Evolutionary conservation across 257 asterid species (phyloP), one percentile per base, ranked within the genome.

Genomic region (Phtheirospermum japonicum): DNA sequence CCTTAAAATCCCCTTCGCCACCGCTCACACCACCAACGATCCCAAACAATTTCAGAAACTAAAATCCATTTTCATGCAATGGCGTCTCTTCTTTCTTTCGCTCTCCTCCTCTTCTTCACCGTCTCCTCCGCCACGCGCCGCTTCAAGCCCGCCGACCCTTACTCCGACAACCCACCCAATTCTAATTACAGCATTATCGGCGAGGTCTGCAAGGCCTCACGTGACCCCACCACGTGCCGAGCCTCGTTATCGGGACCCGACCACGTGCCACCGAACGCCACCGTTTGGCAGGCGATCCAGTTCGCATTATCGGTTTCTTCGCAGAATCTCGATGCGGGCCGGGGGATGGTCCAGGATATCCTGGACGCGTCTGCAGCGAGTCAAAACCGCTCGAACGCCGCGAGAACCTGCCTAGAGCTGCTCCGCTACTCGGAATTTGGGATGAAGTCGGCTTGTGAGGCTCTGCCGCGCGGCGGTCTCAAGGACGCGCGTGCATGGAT

Each of bases 401-500:
- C 82, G 4, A 69, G 56, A 0, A 66, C 34, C 32, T 79, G 94
- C 73, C 62, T 81, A 6, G 86, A 80, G 68, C 50, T 75, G 26
- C 75, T 83, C 3, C 65, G 71, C 10, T 81, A 76, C 30, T 67
- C 86, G 4, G 80, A 63, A 2, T 60, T 73, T 40, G 66, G 94
- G 26, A 36, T 73, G 31, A 61, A 54, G 4, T 54, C 65, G 31
- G 51, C 69, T 13, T 69, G 31, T 20, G 71, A 51, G 4, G 81
- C 82, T 1, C 34, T 83, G 54, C 63, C 73, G 0, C 56, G 71
- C 4, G 82, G 72, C 43, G 59, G 32, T 46, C 43, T 40, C 14
- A 86, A 83, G 76, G 85, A 84, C 77, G 82, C 81, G 9, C 87
- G 95, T 11, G 95, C 95, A 5, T 86, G 91, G 95, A 64, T 83